These are phyloP conservation scores for Viridothelium virens DNA, from an alignment of 495 filamentous ascomycete genomes.

Conservation along the genomic window DNA sequence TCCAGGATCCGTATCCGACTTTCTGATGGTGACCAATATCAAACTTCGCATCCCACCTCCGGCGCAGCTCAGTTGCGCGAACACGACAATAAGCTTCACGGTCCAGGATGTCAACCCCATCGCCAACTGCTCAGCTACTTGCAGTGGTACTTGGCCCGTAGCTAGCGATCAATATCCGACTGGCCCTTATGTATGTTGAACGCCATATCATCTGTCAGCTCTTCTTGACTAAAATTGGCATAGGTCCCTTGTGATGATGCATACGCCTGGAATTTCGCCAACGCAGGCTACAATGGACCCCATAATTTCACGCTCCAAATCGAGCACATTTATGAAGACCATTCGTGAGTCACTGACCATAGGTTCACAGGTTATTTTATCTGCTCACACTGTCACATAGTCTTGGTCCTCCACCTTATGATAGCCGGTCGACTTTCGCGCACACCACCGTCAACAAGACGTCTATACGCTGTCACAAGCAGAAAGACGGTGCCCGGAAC, in stretches of 20 bases:
- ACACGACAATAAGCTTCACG: conserved; percentile 21
- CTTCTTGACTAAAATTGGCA: conserved; percentile 16
- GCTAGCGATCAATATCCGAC: conserved; percentile 7
- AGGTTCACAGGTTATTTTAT: background rate
- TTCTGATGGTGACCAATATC: conserved; percentile 13
- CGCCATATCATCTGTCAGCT: background rate
- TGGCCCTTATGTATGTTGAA: conserved; percentile 14
- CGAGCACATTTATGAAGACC: conserved; percentile 21
- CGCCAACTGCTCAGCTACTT: conserved; percentile 16
- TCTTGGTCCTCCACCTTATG: conserved; percentile 17
- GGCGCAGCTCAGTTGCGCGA: background rate
- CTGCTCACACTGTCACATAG: background rate
- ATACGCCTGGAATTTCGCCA: conserved; percentile 21
- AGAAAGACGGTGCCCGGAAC: background rate
- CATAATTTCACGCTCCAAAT: conserved; percentile 15
- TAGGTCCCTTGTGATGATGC: conserved; percentile 18
- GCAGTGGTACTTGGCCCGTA: conserved; percentile 15
- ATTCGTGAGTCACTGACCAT: conserved; percentile 16
- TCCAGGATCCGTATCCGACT: background rate
- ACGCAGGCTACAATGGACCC: conserved; percentile 9
- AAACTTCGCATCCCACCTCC: background rate
- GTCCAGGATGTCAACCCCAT: conserved; percentile 21
- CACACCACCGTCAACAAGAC: background rate
- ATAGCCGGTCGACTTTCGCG: conserved; percentile 18
- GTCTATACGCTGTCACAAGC: background rate